These are phyloP conservation scores for Chiua virens DNA, from an alignment of 768 basidiomycete genomes.

Conservation along the genomic window DNA sequence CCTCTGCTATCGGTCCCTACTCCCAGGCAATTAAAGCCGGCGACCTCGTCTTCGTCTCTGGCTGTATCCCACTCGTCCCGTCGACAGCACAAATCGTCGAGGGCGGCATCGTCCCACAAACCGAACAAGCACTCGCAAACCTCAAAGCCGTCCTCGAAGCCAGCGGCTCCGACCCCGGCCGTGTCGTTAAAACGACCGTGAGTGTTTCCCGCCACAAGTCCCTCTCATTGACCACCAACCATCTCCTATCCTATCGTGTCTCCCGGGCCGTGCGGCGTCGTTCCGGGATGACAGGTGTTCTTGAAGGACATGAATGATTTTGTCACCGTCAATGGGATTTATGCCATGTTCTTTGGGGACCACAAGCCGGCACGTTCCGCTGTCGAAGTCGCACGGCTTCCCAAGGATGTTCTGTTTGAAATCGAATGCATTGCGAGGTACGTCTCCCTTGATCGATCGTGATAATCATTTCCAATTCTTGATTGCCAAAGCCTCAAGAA, in stretches of 20 bases:
- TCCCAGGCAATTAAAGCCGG: conserved; percentile 83
- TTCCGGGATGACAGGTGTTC: conserved; percentile 61
- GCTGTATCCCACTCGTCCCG: conserved; percentile 84
- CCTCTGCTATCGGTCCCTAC: conserved; percentile 84
- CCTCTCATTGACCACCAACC: not conserved
- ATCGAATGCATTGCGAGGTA: conserved; percentile 86
- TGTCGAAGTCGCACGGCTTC: conserved; percentile 86
- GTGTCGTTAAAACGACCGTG: conserved; percentile 92
- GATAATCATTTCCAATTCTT: not conserved
- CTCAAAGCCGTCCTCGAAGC: conserved; percentile 81
- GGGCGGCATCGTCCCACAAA: conserved; percentile 40
- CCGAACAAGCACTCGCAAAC: conserved; percentile 84
- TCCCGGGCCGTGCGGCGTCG: not conserved
- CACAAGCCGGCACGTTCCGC: conserved; percentile 93
- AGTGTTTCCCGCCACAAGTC: conserved; percentile 23
- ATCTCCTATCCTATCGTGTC: not conserved
- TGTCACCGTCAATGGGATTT: conserved; percentile 74
- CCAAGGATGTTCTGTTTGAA: conserved; percentile 90
- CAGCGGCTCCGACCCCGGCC: conserved; percentile 71
- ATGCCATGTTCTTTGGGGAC: conserved; percentile 80
- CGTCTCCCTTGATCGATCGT: conserved; percentile 13
- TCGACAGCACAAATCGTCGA: conserved; percentile 47
- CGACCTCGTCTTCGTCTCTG: conserved; percentile 85
- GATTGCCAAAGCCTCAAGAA: conserved; percentile 18
- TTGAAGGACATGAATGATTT: conserved; percentile 94